Base-by-base conservation (phyloP, 164 flowering plant species). In the grape (Vitis vinifera) region DNA sequence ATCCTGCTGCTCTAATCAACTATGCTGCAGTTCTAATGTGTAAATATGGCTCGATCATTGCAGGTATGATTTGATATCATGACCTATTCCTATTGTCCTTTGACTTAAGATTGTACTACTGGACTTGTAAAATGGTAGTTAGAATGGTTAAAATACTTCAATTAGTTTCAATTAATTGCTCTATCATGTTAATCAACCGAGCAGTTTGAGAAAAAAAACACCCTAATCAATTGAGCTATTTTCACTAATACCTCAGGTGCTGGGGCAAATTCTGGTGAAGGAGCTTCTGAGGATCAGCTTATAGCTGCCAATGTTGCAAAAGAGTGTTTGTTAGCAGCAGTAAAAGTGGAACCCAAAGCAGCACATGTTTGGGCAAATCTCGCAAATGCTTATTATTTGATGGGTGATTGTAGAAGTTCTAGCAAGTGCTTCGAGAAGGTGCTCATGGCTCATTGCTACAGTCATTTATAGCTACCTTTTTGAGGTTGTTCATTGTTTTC, bases 401-500 rank as follows among this genome's bases (percentile, higher is more conserved):
- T 67, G 64, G 97, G 99, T 68, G 97, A 95, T 71, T 77, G 87
- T 74, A 80, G 80, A 79, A 89, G 85, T 79, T 85, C 94, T 66
- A 75, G 85, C 73, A 93, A 86, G 82, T 95, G 97, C 86, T 83
- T 95, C 79, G 96, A 90, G 79, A 88, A 93, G 98, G 97, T 94
- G 74, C 71, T 63, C 57, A 58, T 77, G 65, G 60, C 47, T 80
- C 59, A 47, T 59, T 66, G 66, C 60, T 77, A 30, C 55, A 31
- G 19, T 71, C 59, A 71, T 70, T 77, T 52, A 50, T 75, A 50
- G 63, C 68, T 70, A 55, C 61, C 63, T 70, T 44, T 55, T 68
- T 78, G 68, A 63, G 70, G 77, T 67, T 67, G 71, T 73, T 48
- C 11, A 52, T 73, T 74, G 64, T 58, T 66, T 67, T 62, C 63